Percentiles rank a stretch among this genome's conserved stretches.
Conservation (phyloP, 1,139 yeast species). For the Nakaseomyces bracarensis region DNA sequence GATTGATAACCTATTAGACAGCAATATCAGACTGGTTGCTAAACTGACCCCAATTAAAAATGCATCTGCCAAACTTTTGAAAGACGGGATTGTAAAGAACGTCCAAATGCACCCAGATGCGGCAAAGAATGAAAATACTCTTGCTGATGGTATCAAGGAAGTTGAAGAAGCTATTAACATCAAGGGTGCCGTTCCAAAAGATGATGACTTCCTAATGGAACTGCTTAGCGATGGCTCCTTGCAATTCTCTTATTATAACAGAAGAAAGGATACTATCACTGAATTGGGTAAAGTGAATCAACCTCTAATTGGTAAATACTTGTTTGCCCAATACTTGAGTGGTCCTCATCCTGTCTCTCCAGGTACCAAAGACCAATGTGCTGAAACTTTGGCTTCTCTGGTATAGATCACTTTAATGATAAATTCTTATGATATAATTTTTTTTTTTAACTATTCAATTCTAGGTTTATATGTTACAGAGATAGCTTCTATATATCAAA, state of each 20-base stretch:
- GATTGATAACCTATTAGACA: slow-evolving; percentile 45
- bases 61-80: slow-evolving; percentile 76
- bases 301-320: slow-evolving; percentile 42
- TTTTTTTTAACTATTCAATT: neutral
- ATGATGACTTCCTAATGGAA: slow-evolving; percentile 36
- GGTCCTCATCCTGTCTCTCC: slow-evolving; percentile 45
- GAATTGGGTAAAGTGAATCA: slow-evolving; percentile 41
- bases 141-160: slow-evolving; percentile 5
- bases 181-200: slow-evolving; percentile 9
- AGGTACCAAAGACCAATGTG: slow-evolving; percentile 27
- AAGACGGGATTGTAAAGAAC: slow-evolving; percentile 66
- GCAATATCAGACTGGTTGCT: slow-evolving; percentile 52
- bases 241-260: slow-evolving; percentile 36
- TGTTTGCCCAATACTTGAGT: slow-evolving; percentile 48
- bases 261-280: slow-evolving; percentile 25
- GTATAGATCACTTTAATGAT: slow-evolving; percentile 30
- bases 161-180: slow-evolving; percentile 8
- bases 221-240: slow-evolving; percentile 38
- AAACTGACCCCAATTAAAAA: slow-evolving; percentile 75
- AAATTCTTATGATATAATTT: neutral
- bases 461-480: neutral
- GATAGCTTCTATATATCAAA: too few species aligned
- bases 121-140: slow-evolving; percentile 1
- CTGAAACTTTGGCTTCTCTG: slow-evolving; percentile 34
- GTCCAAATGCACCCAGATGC: slow-evolving; percentile 7